Conservation (phyloP, 306 rosid genomes). For the Gastrolobium bilobum region DNA sequence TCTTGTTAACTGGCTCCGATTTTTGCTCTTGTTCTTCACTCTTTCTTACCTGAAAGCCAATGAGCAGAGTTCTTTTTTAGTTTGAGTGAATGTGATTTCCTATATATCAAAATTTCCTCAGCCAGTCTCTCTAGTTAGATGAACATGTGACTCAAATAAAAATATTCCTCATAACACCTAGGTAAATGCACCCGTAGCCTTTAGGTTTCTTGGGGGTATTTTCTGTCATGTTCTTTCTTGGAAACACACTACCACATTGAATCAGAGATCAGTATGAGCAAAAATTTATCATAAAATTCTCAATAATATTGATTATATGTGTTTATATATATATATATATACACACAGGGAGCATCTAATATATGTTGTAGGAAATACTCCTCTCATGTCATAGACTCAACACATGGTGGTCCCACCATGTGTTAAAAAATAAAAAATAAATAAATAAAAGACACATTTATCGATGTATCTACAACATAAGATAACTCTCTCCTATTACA, state of each 20-base stretch:
- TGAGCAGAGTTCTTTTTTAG: constrained; percentile 34
- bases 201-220: constrained; percentile 33
- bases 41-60: not conserved
- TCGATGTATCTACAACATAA: too few relatives aligned
- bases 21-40: constrained; percentile 21
- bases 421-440: too few relatives aligned
- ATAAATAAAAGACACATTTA: too few relatives aligned
- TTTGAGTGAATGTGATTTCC: constrained; percentile 38
- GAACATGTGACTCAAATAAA: constrained; percentile 26
- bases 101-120: not conserved
- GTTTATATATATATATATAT: too few relatives aligned
- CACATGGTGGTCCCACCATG: too few relatives aligned
- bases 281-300: not conserved
- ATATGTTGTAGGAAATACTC: too few relatives aligned
- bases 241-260: constrained; percentile 33
- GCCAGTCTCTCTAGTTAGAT: constrained; percentile 2
- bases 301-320: not conserved
- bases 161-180: constrained; percentile 22
- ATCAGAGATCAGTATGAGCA: constrained; percentile 4
- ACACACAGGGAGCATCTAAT: too few relatives aligned
- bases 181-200: constrained; percentile 38
- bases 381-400: too few relatives aligned
- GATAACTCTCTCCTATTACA: too few relatives aligned
- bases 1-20: constrained; percentile 34
- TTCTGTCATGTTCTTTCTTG: constrained; percentile 42